phyloP scores from a whole-genome alignment of 2,329 filamentous ascomycete genomes.

The Diaporthe nobilis region DNA sequence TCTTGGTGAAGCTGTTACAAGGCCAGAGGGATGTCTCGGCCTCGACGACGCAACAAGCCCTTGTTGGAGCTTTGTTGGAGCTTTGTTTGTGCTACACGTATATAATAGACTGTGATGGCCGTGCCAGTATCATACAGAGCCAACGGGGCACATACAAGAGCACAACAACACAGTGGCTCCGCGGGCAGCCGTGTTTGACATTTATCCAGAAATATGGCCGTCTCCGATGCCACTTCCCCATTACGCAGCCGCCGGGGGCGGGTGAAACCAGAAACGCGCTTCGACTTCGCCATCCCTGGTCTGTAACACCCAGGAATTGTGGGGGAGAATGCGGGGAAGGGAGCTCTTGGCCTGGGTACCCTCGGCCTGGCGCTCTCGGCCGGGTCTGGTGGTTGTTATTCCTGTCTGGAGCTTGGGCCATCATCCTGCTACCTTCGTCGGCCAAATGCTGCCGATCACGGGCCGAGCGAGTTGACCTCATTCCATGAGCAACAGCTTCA shows the following conservation, averaged over 20 bases:
- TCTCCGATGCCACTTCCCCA: neutral
- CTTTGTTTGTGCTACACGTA: neutral
- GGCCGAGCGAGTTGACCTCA: slow-evolving; percentile 4
- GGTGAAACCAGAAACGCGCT: slow-evolving; percentile 28
- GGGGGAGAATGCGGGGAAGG: slow-evolving; percentile 26
- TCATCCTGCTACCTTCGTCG: neutral
- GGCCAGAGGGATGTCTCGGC: neutral
- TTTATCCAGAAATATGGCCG: slow-evolving; percentile 27
- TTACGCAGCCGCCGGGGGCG: slow-evolving; percentile 11
- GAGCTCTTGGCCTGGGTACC: neutral
- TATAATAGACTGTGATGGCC: neutral
- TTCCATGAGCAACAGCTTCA: neutral
- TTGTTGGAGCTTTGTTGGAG: neutral
- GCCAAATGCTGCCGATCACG: neutral
- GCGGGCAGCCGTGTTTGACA: neutral
- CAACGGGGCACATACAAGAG: neutral
- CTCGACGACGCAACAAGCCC: neutral
- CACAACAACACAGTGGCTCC: neutral
- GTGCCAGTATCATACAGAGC: neutral
- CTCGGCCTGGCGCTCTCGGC: neutral
- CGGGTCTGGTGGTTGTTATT: neutral
- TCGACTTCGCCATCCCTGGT: slow-evolving; percentile 6
- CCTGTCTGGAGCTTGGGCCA: slow-evolving; percentile 1
- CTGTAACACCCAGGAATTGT: slow-evolving; percentile 17
- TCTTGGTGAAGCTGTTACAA: slow-evolving; percentile 17